phyloP scores from a whole-genome alignment of 768 basidiomycete species.

The Tricholoma terreum region DNA sequence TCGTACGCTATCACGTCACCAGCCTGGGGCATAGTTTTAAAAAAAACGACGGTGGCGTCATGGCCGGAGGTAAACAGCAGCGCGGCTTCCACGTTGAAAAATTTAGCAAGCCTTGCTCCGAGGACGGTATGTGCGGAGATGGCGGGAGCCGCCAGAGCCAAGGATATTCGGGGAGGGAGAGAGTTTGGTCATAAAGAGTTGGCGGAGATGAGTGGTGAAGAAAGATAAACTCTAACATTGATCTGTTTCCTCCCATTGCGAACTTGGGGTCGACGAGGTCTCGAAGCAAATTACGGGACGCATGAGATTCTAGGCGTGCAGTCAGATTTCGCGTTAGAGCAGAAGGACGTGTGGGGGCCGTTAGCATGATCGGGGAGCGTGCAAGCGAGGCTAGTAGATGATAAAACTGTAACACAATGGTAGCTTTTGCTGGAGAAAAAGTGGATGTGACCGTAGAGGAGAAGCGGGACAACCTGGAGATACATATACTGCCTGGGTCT shows the following conservation, averaged over 20 bases:
- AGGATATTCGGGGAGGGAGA: constrained; percentile 51
- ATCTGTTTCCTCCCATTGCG: constrained; percentile 33
- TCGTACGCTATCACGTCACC: constrained; percentile 82
- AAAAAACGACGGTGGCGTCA: constrained; percentile 89
- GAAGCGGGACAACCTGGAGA: too few species aligned
- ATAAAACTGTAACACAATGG: too few species aligned
- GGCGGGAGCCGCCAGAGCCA: constrained; percentile 84
- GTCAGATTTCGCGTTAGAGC: constrained; percentile 36
- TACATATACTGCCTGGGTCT: too few species aligned
- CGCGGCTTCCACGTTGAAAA: constrained; percentile 62
- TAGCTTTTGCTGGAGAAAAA: too few species aligned
- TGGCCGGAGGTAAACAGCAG: constrained; percentile 91
- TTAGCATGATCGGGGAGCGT: too few species aligned
- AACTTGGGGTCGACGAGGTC: constrained; percentile 59
- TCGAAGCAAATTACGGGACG: constrained; percentile 65
- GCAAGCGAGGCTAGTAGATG: too few species aligned
- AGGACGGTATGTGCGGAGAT: constrained; percentile 73
- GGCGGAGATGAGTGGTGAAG: constrained; percentile 57
- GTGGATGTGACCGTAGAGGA: too few species aligned
- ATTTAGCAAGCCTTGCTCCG: constrained; percentile 62
- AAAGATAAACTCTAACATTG: constrained; percentile 73
- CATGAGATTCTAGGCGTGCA: constrained; percentile 60
- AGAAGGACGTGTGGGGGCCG: background rate
- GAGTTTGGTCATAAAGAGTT: constrained; percentile 56
- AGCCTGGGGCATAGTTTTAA: constrained; percentile 72